A percentile compares a stretch with the other conserved stretches of the same genome.
phyloP scores from a whole-genome alignment of 164 flowering plant genomes.

The Dillenia turbinata region DNA sequence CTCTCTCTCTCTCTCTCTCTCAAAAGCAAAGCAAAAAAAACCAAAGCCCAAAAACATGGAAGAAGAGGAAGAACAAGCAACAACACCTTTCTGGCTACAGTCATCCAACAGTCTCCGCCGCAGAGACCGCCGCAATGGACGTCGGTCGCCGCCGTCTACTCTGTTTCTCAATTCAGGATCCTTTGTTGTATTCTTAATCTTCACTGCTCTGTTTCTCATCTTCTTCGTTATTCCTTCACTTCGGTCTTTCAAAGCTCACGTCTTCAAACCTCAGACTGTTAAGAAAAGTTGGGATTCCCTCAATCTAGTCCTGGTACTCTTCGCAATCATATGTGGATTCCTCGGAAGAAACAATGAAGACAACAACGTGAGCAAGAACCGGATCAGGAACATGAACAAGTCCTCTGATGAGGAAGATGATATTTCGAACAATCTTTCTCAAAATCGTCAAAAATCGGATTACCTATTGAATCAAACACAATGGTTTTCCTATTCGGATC shows the following conservation, averaged over 20 bases:
- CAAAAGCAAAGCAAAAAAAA: not conserved
- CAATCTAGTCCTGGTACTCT: conserved; percentile 56
- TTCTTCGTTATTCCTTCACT: conserved; percentile 44
- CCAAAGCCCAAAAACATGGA: conserved; percentile 17
- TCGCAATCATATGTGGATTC: conserved; percentile 73
- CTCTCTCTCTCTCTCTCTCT: no score
- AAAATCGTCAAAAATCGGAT: no score
- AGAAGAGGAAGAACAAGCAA: conserved; percentile 24
- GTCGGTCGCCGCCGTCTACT: conserved; percentile 18
- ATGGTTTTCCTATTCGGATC: conserved; percentile 35
- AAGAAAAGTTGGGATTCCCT: conserved; percentile 65
- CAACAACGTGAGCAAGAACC: no score
- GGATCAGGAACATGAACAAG: no score
- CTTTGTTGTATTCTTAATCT: conserved; percentile 37
- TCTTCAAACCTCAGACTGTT: conserved; percentile 37
- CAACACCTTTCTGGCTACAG: conserved; percentile 52
- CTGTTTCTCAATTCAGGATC: conserved; percentile 6
- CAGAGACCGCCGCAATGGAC: not conserved
- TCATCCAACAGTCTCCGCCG: conserved; percentile 12
- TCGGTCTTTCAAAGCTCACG: conserved; percentile 30
- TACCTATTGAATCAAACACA: conserved; percentile 3
- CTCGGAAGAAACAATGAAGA: conserved; percentile 44
- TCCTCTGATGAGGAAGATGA: no score
- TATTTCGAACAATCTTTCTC: no score
- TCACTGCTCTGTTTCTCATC: conserved; percentile 25